Conservation (phyloP, 108 stramenopile genomes). For the Skeletonema potamos region DNA sequence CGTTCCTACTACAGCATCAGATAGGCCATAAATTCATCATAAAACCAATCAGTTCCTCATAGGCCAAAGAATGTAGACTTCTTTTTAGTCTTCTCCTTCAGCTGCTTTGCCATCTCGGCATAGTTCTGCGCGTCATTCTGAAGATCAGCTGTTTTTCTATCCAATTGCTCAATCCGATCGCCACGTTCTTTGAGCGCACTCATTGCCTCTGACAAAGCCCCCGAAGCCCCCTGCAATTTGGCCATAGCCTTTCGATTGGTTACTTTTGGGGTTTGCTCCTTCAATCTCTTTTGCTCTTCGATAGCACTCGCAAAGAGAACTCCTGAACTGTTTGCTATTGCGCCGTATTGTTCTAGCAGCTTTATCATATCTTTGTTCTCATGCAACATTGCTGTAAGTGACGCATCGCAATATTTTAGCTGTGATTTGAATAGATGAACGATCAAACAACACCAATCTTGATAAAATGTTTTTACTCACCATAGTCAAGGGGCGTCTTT, state of each 20-base stretch:
- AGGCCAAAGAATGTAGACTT: constrained; percentile 2
- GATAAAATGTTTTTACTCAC: constrained; percentile 21
- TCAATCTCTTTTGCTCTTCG: constrained; percentile 20
- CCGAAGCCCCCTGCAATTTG: constrained; percentile 1
- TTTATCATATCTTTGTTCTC: constrained; percentile 14
- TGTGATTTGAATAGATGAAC: neutral
- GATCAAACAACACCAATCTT: neutral
- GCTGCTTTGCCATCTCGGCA: constrained; percentile 34
- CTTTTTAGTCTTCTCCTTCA: constrained; percentile 45
- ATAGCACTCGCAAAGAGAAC: constrained; percentile 18
- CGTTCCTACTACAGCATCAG: neutral
- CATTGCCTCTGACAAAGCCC: constrained; percentile 28
- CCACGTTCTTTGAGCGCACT: constrained; percentile 39
- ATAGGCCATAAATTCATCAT: neutral
- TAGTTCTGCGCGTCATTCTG: constrained; percentile 31
- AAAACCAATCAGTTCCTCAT: neutral
- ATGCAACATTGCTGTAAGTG: constrained; percentile 3
- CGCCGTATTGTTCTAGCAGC: constrained; percentile 8
- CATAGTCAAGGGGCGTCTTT: constrained; percentile 42
- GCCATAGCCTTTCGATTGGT: neutral
- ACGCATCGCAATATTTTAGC: neutral
- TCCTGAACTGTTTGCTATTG: neutral
- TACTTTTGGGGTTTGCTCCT: neutral
- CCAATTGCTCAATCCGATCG: constrained; percentile 27
- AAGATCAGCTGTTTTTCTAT: constrained; percentile 15